Conservation (phyloP, 2,329 filamentous ascomycete species). For the Aspergillus ochraceoroseus region DNA sequence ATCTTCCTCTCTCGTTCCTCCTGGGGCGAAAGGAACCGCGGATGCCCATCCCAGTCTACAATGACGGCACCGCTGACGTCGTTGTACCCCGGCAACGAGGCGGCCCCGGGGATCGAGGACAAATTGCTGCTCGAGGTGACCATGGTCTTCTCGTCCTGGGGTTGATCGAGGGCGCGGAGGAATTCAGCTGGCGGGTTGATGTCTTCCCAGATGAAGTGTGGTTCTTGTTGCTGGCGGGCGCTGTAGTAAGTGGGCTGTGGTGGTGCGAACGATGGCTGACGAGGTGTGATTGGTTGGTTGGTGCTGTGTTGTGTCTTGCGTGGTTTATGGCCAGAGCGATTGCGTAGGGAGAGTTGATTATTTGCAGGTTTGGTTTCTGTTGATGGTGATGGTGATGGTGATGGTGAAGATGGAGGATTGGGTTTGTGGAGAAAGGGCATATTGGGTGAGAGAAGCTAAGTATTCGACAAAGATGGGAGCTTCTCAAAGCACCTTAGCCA, state of each 20-base stretch:
- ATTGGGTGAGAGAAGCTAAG: no score
- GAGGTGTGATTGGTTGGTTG: no score
- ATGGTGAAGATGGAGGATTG: background rate
- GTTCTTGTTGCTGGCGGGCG: background rate
- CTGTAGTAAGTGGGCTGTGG: background rate
- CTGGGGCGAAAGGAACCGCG: conserved; percentile 25
- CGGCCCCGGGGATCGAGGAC: background rate
- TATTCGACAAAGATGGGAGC: no score
- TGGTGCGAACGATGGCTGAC: no score
- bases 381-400: background rate
- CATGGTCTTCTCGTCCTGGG: background rate
- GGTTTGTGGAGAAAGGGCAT: background rate
- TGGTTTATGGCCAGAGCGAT: no score
- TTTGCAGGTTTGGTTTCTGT: no score
- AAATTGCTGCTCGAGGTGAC: no score
- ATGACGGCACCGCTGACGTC: conserved; percentile 27
- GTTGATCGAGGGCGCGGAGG: background rate
- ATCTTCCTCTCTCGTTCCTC: conserved; percentile 23
- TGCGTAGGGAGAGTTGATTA: no score
- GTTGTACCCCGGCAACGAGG: conserved; percentile 23
- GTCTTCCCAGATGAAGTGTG: conserved; percentile 9
- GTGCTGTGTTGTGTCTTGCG: no score
- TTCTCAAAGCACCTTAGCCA: no score
- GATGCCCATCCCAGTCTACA: conserved; percentile 23
- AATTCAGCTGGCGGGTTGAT: conserved; percentile 5